Conservation (phyloP, 1,284 basidiomycete species). For the Naganishia albida region DNA sequence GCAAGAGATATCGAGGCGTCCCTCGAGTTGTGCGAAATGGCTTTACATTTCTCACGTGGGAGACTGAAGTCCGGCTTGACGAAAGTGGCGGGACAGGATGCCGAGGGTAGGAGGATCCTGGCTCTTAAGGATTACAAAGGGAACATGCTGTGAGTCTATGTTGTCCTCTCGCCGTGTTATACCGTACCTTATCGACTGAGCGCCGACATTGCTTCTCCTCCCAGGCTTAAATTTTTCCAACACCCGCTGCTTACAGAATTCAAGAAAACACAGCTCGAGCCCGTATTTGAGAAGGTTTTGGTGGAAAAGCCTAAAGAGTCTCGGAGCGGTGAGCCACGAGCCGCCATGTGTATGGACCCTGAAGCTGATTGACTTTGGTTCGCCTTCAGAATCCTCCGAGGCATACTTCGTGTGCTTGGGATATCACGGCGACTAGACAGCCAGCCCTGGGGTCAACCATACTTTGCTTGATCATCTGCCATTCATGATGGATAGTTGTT, state of each 20-base stretch:
- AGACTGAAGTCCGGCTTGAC: slow-evolving; percentile 36
- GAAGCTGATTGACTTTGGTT: not conserved
- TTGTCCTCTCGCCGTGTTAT: not conserved
- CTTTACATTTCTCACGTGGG: slow-evolving; percentile 46
- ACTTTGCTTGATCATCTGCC: too few species aligned
- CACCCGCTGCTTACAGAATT: slow-evolving; percentile 52
- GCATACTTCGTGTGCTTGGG: slow-evolving; percentile 54
- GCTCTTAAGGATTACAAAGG: slow-evolving; percentile 8
- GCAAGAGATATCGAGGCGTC: slow-evolving; percentile 48
- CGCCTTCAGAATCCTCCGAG: slow-evolving; percentile 48
- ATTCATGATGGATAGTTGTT: too few species aligned
- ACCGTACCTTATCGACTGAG: not conserved
- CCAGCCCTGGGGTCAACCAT: too few species aligned
- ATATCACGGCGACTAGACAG: slow-evolving; percentile 42
- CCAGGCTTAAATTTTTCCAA: slow-evolving; percentile 51
- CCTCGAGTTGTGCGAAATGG: slow-evolving; percentile 50
- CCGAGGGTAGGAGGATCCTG: slow-evolving; percentile 36
- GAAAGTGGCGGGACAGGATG: slow-evolving; percentile 29
- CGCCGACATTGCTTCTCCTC: not conserved
- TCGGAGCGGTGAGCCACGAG: slow-evolving; percentile 41
- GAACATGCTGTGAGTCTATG: slow-evolving; percentile 47
- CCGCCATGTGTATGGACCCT: not conserved
- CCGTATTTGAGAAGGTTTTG: slow-evolving; percentile 46
- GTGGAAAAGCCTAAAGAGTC: slow-evolving; percentile 52
- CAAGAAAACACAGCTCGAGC: slow-evolving; percentile 43